A percentile compares a stretch with the other conserved stretches of the same genome.
These are phyloP conservation scores for Aspergillus felis DNA, from an alignment of 2,329 filamentous ascomycete species.

Conservation along the genomic window DNA sequence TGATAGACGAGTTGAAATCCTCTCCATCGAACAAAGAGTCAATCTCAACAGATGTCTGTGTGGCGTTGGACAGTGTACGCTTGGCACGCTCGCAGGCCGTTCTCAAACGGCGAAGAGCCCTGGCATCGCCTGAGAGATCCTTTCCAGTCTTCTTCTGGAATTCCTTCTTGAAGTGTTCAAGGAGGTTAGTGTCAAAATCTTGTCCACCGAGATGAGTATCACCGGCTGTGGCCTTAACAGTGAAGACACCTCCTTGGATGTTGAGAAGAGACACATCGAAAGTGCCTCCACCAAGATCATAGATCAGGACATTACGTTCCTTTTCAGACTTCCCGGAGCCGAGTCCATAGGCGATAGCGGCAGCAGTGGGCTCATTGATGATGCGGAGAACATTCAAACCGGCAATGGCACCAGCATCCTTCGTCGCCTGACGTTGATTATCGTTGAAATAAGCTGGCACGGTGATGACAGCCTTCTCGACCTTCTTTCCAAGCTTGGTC, in stretches of 20 bases:
- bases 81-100: constrained; percentile 99
- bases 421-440: constrained; percentile 99
- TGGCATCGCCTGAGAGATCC: constrained; percentile 75
- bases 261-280: constrained; percentile 99
- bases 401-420: constrained; percentile 96
- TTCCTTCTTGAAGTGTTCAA: constrained; percentile 96
- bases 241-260: constrained; percentile 99
- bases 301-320: constrained; percentile 98
- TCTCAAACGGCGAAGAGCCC: constrained; percentile 90
- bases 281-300: constrained; percentile 99
- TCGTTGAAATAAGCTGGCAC: constrained; percentile 99
- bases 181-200: constrained; percentile 93
- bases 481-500: constrained; percentile 96
- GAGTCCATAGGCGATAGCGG: constrained; percentile 97
- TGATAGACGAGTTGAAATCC: constrained; percentile 96
- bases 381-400: constrained; percentile 99
- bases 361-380: constrained; percentile 99
- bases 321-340: constrained; percentile 91
- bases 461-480: constrained; percentile 98
- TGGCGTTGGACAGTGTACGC: constrained; percentile 95
- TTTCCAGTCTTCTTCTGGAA: constrained; percentile 79
- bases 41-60: constrained; percentile 96
- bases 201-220: constrained; percentile 95
- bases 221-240: constrained; percentile 96
- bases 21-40: constrained; percentile 97